These are phyloP conservation scores for Hansenula anomala DNA, from an alignment of 1,139 yeast species.

Conservation along the genomic window DNA sequence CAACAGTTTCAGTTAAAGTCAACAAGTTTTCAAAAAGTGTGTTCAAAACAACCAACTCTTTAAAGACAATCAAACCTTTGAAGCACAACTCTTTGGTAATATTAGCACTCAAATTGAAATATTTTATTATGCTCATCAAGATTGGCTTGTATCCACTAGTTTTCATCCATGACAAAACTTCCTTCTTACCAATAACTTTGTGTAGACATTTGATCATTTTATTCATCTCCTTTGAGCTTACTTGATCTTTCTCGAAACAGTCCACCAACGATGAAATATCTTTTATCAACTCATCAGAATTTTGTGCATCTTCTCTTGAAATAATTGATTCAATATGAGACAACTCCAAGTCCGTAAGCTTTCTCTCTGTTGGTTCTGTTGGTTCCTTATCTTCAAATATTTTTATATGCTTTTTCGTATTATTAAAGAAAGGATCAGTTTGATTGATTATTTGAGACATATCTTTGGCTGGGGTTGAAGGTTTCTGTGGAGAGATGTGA, in stretches of 20 bases:
- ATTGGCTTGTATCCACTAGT: conserved; percentile 13
- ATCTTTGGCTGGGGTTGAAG: conserved; percentile 9
- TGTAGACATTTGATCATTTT: conserved; percentile 14
- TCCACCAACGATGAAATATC: conserved; percentile 3
- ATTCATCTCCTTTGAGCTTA: conserved; percentile 10
- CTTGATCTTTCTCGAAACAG: conserved; percentile 12
- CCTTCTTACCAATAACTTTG: conserved; percentile 9
- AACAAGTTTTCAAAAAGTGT: conserved; percentile 10
- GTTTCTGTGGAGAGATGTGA: conserved; percentile 20
- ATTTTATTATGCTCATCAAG: conserved; percentile 9
- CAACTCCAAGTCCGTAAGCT: conserved; percentile 17
- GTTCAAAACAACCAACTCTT: conserved; percentile 18
- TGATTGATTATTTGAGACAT: conserved; percentile 21
- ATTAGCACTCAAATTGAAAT: conserved; percentile 17
- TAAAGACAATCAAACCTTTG: conserved; percentile 20
- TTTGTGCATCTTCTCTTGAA: conserved; percentile 3
- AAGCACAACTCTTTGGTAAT: conserved; percentile 19
- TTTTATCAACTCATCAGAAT: conserved; percentile 5
- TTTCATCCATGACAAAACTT: conserved; percentile 14
- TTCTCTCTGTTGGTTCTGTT: conserved; percentile 2
- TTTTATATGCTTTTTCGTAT: conserved; percentile 12
- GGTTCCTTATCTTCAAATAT: conserved; percentile 19
- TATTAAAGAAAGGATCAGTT: conserved; percentile 20
- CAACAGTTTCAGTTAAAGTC: conserved; percentile 4
- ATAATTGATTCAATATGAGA: neutral